Evolutionary conservation across 169 alveolate species (phyloP).

Genomic region (Eimeria acervulina): DNA sequence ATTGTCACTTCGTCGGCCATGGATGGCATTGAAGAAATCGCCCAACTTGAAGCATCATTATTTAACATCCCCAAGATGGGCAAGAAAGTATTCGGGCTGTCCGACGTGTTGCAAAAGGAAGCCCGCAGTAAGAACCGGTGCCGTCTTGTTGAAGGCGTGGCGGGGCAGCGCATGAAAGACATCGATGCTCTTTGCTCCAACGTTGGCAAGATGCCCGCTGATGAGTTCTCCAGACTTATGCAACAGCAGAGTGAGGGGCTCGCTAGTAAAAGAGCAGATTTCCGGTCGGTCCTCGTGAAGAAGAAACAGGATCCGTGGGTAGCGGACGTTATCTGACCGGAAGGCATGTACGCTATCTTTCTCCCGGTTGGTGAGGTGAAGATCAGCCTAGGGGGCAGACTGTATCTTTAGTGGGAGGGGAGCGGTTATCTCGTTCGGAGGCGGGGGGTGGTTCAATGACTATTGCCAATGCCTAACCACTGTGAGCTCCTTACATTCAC

Average conservation of each 20-base stretch:
- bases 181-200: neutral
- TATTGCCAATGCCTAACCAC: neutral
- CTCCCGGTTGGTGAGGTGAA: neutral
- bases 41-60: neutral
- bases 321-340: conserved; percentile 1
- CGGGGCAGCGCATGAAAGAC: neutral
- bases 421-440: neutral
- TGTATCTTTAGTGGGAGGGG: neutral
- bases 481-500: neutral
- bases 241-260: neutral
- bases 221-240: neutral
- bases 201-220: neutral
- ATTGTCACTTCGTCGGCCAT: conserved; percentile 4
- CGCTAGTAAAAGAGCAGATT: neutral
- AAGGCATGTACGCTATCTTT: neutral
- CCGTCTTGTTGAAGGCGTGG: conserved; percentile 6
- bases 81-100: neutral
- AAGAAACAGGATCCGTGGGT: conserved; percentile 9
- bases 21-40: neutral
- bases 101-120: neutral
- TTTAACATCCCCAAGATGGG: neutral
- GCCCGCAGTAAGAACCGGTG: conserved; percentile 30
- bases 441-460: neutral
- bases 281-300: neutral
- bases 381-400: neutral